Base-by-base conservation (phyloP, 2,329 filamentous ascomycete genomes). In the Scedosporium boydii region DNA sequence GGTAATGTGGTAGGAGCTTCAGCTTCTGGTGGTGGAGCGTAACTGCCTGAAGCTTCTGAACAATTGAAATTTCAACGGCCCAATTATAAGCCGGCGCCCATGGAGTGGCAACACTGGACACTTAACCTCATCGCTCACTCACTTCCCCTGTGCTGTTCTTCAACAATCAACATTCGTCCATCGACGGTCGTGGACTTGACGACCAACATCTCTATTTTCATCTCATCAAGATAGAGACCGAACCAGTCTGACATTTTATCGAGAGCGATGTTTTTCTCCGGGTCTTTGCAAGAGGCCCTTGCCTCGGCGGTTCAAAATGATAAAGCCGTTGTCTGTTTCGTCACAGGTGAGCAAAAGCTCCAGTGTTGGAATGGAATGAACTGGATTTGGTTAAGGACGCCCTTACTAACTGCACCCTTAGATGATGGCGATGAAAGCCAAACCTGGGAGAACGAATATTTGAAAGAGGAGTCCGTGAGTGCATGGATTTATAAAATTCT, bases 241-340 rank as follows among this genome's bases (percentile, higher is more conserved):
- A 26, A n/a, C 23, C 26, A 7, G 16, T 16, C 44, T 21, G 9
- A 6, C 14, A 21, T 21, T 16, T n/a, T 46, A 46, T 46, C 14
- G 18, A 21, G 12, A 1, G 71, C 57, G 51, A 93, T 96, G 87
- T 97, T 96, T 75, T 93, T 92, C 72, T 70, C 87, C 64, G 93
- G 92, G 18, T 86, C 85, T 64, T 76, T 97, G 21, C 89, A 96
- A 69, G 87, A 88, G 69, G 93, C 91, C 63, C 96, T 97, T 68
- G 81, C 83, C 38, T 79, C 84, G 21, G 91, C 93, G 12, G 81
- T 97, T 6, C 82, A 85, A 64, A 80, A 93, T 72, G 79, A 84
- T 64, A 96, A 93, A 74, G 81, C 89, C 18, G 89, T 97, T 0
- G 83, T 90, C 34, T 96, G 91, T 76, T 96, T 97, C 74, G 87